Conservation (phyloP, 495 filamentous ascomycete genomes). For the Xylaria palmicola region DNA sequence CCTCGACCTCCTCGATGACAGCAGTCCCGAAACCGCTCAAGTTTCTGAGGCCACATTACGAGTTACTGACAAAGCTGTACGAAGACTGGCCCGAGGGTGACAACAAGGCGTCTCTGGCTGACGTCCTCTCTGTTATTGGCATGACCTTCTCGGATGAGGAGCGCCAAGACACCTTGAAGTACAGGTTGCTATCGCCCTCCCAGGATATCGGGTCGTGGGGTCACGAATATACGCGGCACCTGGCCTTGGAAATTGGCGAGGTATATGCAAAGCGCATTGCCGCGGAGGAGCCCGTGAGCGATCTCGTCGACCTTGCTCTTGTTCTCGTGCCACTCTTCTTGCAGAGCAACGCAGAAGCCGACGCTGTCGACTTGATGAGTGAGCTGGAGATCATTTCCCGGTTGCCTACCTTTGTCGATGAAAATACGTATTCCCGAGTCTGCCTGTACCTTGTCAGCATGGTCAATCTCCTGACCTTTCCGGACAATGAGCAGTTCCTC, state of each 20-base stretch:
- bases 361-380: constrained; percentile 94
- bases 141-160: constrained; percentile 99
- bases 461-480: constrained; percentile 95
- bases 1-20: constrained; percentile 98
- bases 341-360: constrained; percentile 95
- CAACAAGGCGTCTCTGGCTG: constrained; percentile 85
- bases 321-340: constrained; percentile 91
- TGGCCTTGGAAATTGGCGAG: constrained; percentile 93
- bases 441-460: constrained; percentile 99
- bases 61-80: constrained; percentile 78
- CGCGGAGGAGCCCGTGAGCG: constrained; percentile 59
- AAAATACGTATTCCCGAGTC: constrained; percentile 88
- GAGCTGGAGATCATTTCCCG: constrained; percentile 95
- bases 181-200: constrained; percentile 83
- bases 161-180: constrained; percentile 92
- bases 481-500: constrained; percentile 94
- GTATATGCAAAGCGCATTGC: constrained; percentile 76
- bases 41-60: constrained; percentile 94
- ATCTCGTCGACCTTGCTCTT: constrained; percentile 78
- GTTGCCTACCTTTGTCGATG: constrained; percentile 85
- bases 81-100: constrained; percentile 82
- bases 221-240: constrained; percentile 95
- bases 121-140: constrained; percentile 94
- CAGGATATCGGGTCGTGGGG: constrained; percentile 96
- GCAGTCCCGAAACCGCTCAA: constrained; percentile 98